Evolutionary conservation across 805 yeast genomes (phyloP), one percentile per base, ranked within the genome.

Genomic region (Candida peoriensis): DNA sequence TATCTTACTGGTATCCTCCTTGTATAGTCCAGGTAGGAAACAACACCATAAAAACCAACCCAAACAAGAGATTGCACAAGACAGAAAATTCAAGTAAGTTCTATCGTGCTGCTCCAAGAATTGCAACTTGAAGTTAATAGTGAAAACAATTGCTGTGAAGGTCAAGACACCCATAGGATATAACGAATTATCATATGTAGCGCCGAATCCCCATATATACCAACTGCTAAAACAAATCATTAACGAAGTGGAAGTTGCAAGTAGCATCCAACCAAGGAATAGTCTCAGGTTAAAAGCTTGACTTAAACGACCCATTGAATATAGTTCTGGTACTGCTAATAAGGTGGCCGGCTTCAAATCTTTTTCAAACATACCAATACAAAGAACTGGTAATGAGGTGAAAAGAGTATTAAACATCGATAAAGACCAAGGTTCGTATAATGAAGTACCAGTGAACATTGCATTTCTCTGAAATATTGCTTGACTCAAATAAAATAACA

Each of bases 321-420:
- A 93, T 19, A 93, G 64, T 57, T 89, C 96, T 0, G 99, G 99
- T 5, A 88, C 83, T 0, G 97, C 93, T 33, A 90, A 57, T 34
- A 93, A 66, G 0, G 97, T 90, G 1, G 93, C 76, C 1, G 97
- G 95, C 32, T 78, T 70, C 54, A 93, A 67, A 52, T 93, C 99
- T 53, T 82, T 83, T 50, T 90, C 96, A 59, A 93, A 82, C 77
- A 89, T 85, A n/a, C 99, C 99, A 34, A 93, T 68, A 51, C 94
- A 83, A 24, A 93, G 59, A 3, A 93, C 97, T 0, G 96, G 89
- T 33, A 93, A 65, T 0, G 96, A 86, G 0, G 98, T 90, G 63
- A 93, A 94, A 42, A 93, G 68, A 0, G 98, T 94, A 57, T 93
- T 94, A 66, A 84, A 93, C 97, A 94, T 89, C 1, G 97, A 85